Evolutionary conservation across 2,329 filamentous ascomycete species (phyloP).

Genomic region (Dactylellina sp.): DNA sequence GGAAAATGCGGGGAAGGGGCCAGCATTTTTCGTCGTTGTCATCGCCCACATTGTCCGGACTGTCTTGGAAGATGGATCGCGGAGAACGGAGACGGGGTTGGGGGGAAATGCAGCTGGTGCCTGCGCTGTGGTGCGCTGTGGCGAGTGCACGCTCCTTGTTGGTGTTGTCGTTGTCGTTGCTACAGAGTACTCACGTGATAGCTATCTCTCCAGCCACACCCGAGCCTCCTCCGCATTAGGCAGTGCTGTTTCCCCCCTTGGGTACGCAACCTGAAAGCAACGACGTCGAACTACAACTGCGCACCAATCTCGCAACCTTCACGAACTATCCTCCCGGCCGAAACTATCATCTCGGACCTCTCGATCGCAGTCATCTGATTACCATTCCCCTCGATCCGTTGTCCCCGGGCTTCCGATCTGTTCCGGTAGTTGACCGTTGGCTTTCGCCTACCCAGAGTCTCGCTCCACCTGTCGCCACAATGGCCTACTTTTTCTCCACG

Average conservation of each 20-base stretch:
- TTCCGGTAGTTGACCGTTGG: background rate
- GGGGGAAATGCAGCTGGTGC: constrained; percentile 11
- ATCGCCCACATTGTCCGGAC: constrained; percentile 16
- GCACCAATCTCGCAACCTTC: constrained; percentile 8
- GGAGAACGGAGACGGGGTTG: constrained; percentile 55
- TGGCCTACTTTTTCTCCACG: constrained; percentile 99
- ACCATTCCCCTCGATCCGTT: background rate
- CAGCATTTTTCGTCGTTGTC: constrained; percentile 21
- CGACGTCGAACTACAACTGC: constrained; percentile 28
- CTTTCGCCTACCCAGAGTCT: background rate
- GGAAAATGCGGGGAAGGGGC: constrained; percentile 55
- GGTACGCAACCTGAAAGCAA: constrained; percentile 31
- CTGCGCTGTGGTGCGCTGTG: constrained; percentile 7
- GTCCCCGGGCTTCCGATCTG: constrained; percentile 25
- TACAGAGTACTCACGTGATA: constrained; percentile 23
- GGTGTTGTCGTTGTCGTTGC: constrained; percentile 31
- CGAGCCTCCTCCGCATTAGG: constrained; percentile 29
- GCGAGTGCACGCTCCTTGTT: constrained; percentile 10
- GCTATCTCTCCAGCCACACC: constrained; percentile 32
- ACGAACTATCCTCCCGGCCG: background rate
- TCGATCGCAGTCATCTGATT: constrained; percentile 17
- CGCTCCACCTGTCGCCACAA: constrained; percentile 64
- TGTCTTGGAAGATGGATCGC: constrained; percentile 23
- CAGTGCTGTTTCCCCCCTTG: constrained; percentile 23
- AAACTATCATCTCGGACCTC: too few relatives aligned